Evolutionary conservation across 345 rosid species (phyloP).

Genomic region (Syzygium oleosum): DNA sequence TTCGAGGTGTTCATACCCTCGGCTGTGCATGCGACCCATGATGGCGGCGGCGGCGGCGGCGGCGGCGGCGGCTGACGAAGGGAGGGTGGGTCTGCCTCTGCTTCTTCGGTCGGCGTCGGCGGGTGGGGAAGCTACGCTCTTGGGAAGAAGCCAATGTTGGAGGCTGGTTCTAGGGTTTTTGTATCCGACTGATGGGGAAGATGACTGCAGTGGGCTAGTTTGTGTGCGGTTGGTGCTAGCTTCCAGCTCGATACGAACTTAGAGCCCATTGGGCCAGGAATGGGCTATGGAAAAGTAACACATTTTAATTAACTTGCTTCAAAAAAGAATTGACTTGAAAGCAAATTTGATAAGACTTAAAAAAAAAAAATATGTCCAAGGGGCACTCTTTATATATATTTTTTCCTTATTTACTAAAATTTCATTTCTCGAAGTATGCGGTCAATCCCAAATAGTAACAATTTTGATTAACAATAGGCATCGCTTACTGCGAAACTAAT

Average conservation of each 20-base stretch:
- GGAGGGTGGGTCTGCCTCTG: neutral
- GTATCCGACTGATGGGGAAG: neutral
- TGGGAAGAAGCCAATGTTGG: neutral
- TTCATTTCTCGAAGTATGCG: no score
- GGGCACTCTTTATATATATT: no score
- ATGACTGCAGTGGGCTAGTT: neutral
- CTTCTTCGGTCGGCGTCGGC: neutral
- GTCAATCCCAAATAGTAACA: no score
- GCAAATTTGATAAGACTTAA: no score
- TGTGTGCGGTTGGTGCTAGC: neutral
- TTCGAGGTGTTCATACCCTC: slow-evolving; percentile 33
- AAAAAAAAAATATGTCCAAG: no score
- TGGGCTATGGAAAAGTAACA: no score
- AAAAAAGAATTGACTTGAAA: no score
- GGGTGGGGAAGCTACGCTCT: neutral
- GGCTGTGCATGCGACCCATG: slow-evolving; percentile 88
- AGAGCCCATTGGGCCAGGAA: neutral
- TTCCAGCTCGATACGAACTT: neutral
- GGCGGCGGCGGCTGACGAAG: neutral
- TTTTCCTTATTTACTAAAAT: no score
- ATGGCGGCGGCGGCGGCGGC: slow-evolving; percentile 5
- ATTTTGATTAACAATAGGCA: no score
- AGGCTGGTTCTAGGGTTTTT: neutral
- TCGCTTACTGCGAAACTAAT: no score
- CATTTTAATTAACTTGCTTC: no score